Percentiles rank a stretch among this genome's conserved stretches.
phyloP scores from a whole-genome alignment of 371 early-diverging fungal genomes.

The Lichtheimia ramosa region DNA sequence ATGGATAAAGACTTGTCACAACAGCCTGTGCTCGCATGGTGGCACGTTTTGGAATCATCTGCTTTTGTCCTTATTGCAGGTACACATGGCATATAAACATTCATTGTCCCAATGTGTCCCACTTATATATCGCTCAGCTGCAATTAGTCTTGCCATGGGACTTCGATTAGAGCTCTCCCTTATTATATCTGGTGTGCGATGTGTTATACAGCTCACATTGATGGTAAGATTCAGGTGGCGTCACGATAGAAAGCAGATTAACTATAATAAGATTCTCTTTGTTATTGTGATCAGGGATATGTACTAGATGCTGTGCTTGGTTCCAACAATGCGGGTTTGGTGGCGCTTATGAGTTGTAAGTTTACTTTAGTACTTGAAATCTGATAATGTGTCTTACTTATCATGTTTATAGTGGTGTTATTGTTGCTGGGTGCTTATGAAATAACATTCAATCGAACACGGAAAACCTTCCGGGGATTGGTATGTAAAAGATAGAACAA shows the following conservation, averaged over 20 bases:
- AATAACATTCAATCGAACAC: conserved; percentile 41
- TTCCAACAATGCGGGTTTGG: conserved; percentile 32
- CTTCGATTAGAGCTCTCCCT: conserved; percentile 37
- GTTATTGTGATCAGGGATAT: conserved; percentile 26
- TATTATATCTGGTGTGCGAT: conserved; percentile 39
- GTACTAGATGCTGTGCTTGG: conserved; percentile 42
- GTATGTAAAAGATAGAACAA: conserved; percentile 13
- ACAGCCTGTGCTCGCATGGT: conserved; percentile 30
- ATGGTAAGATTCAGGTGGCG: conserved; percentile 27
- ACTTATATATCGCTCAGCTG: conserved; percentile 16
- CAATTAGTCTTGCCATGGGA: conserved; percentile 35
- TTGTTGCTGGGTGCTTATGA: conserved; percentile 44
- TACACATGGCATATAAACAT: conserved; percentile 6
- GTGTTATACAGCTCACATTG: conserved; percentile 44
- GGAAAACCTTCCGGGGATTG: conserved; percentile 41
- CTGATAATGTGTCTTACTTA: background rate
- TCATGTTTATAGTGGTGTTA: conserved; percentile 25
- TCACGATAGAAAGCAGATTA: background rate
- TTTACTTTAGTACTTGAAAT: background rate
- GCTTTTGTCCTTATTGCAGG: conserved; percentile 40
- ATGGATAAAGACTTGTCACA: background rate
- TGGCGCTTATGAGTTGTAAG: conserved; percentile 39
- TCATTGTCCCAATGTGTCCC: background rate
- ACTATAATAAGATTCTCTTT: background rate
- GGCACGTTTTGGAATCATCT: conserved; percentile 40